phyloP scores from a whole-genome alignment of 1,284 basidiomycete genomes.

The Malassezia equina region DNA sequence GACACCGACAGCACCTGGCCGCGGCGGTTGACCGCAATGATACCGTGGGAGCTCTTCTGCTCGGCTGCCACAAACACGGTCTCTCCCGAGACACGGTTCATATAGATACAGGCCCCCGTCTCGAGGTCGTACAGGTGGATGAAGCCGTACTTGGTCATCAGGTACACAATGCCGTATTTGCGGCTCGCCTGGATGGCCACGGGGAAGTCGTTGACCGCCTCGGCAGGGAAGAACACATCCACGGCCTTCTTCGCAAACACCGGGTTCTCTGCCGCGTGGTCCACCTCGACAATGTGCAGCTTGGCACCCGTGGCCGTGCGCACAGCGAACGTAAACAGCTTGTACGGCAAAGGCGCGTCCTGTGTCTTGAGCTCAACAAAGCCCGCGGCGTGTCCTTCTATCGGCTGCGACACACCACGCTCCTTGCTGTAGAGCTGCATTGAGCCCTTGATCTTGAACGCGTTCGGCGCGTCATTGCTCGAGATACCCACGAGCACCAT shows the following conservation, averaged over 20 bases:
- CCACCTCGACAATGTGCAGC: conserved; percentile 98
- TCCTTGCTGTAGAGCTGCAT: conserved; percentile 86
- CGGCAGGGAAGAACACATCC: conserved; percentile 97
- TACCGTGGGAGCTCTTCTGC: conserved; percentile 84
- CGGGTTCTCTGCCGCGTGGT: conserved; percentile 89
- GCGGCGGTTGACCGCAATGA: conserved; percentile 99
- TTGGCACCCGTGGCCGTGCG: conserved; percentile 92
- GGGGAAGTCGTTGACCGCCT: conserved; percentile 98
- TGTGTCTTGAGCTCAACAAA: conserved; percentile 73
- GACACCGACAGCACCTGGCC: conserved; percentile 95
- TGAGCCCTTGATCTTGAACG: conserved; percentile 54
- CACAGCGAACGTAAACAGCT: conserved; percentile 91
- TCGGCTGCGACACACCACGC: conserved; percentile 91
- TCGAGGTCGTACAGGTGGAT: conserved; percentile 99
- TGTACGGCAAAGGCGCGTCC: conserved; percentile 50
- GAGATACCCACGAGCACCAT: conserved; percentile 91
- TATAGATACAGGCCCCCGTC: conserved; percentile 96
- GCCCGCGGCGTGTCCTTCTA: conserved; percentile 94
- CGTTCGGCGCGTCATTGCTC: conserved; percentile 71
- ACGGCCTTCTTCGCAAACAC: conserved; percentile 95
- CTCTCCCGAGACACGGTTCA: conserved; percentile 99
- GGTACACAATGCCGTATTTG: conserved; percentile 91
- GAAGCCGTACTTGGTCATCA: conserved; percentile 98
- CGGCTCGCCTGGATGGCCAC: conserved; percentile 98
- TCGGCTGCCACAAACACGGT: conserved; percentile 98